Evolutionary conservation across 306 rosid species (phyloP), one percentile per base, ranked within the genome.

Genomic region (Mimosa pudica): DNA sequence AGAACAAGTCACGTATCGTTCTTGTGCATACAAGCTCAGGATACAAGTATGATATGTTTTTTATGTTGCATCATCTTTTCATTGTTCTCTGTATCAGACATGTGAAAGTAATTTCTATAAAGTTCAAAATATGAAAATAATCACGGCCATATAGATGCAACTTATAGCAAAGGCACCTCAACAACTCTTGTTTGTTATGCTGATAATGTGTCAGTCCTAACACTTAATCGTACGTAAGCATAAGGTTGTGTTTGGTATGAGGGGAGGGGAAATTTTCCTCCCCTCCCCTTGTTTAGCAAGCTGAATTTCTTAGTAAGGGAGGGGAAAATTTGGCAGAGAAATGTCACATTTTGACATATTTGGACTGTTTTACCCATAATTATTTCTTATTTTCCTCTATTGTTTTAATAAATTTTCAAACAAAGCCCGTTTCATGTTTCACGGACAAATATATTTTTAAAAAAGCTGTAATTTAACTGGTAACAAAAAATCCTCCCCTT

Each of bases 11-110:
- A 0, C 87, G 89, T 62, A 93, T 95, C 79, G 57, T 24, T 85
- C 98, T 95, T 65, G 92, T 87, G 73, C 97, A 93, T 80, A 79
- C 99, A 76, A 95, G 72, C 81, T 95, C 97, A 16, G 99, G 99
- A 77, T 93, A 93, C 90, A 95, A 93, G 99, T 95, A 90, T 74
- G 88, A 33, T 78, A 44, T 7, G 68, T 72, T 69, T 84, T 57
- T 76, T 85, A 48, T 47, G 57, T 81, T 68, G 45, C 33, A 48
- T 57, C 51, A 66, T 74, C 76, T 69, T 35, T 42, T 64, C 45
- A 72, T 65, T 64, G 35, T 47, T 80, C 69, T 51, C 66, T 58
- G 72, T 42, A 44, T 71, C 17, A 54, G 78, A 60, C 38, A 44
- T 65, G 33, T n/a, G 55, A 47, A 48, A 58, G 63, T 57, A 74